Conservation (phyloP, 1,284 basidiomycete species). For the Cryptococcus hybrid region DNA sequence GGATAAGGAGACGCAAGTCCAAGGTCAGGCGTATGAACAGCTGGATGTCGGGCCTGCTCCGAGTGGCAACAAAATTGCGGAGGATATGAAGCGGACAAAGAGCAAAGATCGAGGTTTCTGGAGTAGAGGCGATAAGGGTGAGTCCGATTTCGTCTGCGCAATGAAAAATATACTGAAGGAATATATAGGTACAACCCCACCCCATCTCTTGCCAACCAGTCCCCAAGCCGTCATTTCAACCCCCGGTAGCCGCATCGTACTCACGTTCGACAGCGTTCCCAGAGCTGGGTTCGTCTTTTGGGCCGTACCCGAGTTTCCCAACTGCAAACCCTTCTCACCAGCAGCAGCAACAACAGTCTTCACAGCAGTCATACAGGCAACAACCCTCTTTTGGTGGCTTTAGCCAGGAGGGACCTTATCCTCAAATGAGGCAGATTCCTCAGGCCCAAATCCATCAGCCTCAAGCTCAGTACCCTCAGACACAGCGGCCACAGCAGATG, state of each 20-base stretch:
- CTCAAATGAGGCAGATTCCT: background rate
- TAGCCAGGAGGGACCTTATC: background rate
- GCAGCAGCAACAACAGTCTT: no score
- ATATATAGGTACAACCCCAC: no score
- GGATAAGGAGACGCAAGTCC: background rate
- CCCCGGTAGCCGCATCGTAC: no score
- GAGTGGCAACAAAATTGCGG: background rate
- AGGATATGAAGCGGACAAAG: background rate
- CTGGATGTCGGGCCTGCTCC: conserved; percentile 12
- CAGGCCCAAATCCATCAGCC: no score
- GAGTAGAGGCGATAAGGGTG: background rate
- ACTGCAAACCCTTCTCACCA: background rate
- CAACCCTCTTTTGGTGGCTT: no score
- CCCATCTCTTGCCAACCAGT: no score
- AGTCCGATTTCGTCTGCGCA: background rate
- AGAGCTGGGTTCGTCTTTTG: background rate
- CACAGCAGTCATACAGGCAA: no score
- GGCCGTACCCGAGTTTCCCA: background rate
- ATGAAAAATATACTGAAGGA: no score
- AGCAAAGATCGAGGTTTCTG: conserved; percentile 6
- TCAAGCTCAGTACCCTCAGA: no score
- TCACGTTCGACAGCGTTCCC: background rate
- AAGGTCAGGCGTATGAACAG: conserved; percentile 13
- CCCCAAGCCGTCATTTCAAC: no score
- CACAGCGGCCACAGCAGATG: background rate